Evolutionary conservation across 768 basidiomycete genomes (phyloP).

Genomic region (Mycena haematopus): DNA sequence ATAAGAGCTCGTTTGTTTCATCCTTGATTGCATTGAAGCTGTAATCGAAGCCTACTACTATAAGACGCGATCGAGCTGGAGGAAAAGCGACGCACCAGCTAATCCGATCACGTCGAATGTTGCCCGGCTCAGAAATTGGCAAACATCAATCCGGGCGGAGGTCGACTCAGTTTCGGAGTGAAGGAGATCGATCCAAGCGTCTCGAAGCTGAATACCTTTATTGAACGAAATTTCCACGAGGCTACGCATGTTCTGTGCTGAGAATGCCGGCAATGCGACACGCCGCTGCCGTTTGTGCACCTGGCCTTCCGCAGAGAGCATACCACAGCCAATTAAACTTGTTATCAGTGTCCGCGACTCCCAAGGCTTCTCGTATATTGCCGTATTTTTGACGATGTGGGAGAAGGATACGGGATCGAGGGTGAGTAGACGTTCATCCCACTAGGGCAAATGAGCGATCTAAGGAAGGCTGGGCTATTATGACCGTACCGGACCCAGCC

Average conservation of each 20-base stretch:
- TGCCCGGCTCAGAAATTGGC: conserved; percentile 80
- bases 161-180: conserved; percentile 28
- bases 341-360: conserved; percentile 77
- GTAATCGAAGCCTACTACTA: conserved; percentile 76
- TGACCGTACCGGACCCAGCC: conserved; percentile 69
- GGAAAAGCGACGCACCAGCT: conserved; percentile 60
- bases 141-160: conserved; percentile 71
- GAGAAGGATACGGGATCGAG: conserved; percentile 78
- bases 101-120: conserved; percentile 92
- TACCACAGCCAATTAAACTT: conserved; percentile 80
- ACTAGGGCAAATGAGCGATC: conserved; percentile 46
- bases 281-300: conserved; percentile 83
- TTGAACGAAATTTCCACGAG: conserved; percentile 75
- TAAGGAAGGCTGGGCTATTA: not conserved
- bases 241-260: conserved; percentile 75
- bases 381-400: conserved; percentile 76
- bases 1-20: conserved; percentile 75
- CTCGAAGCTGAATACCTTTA: conserved; percentile 67
- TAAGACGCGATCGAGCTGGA: not conserved
- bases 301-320: conserved; percentile 80
- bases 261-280: conserved; percentile 80
- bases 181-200: conserved; percentile 64
- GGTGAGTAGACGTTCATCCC: conserved; percentile 81
- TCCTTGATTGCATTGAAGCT: conserved; percentile 84
- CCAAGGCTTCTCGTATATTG: conserved; percentile 85